A percentile compares a stretch with the other conserved stretches of the same genome.
Evolutionary conservation across 768 basidiomycete species (phyloP).

Genomic region (Hortiboletus flavorubellus): DNA sequence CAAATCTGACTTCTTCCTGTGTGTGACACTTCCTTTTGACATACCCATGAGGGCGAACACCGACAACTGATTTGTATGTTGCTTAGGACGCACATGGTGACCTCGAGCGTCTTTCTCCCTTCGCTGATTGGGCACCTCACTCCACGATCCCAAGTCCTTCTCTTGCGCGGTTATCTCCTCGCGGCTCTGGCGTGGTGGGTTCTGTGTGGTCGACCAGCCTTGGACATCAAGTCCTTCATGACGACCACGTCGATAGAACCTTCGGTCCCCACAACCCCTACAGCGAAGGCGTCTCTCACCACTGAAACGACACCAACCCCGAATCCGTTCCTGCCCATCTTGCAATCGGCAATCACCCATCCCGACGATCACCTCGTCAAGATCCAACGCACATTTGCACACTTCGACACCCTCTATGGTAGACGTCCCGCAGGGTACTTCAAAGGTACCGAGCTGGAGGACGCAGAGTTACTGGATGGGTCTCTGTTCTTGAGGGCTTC

Average conservation of each 20-base stretch:
- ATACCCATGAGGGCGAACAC: neutral
- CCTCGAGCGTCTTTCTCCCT: slow-evolving; percentile 30
- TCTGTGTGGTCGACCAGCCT: slow-evolving; percentile 26
- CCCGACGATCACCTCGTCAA: slow-evolving; percentile 35
- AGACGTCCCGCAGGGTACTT: slow-evolving; percentile 25
- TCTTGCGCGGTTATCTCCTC: slow-evolving; percentile 31
- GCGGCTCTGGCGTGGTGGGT: slow-evolving; percentile 29
- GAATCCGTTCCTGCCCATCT: slow-evolving; percentile 40
- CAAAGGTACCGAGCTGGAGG: slow-evolving; percentile 29
- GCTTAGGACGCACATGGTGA: slow-evolving; percentile 29
- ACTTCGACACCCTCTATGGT: slow-evolving; percentile 33
- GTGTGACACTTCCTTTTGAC: neutral
- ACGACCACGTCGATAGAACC: slow-evolving; percentile 20
- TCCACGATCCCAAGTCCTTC: slow-evolving; percentile 18
- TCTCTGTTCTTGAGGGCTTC: slow-evolving; percentile 34
- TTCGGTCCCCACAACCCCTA: slow-evolving; percentile 1
- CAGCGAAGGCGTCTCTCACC: neutral
- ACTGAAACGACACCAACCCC: slow-evolving; percentile 21
- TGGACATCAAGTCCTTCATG: slow-evolving; percentile 34
- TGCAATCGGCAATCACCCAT: slow-evolving; percentile 37
- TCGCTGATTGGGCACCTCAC: slow-evolving; percentile 18
- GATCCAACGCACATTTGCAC: slow-evolving; percentile 33
- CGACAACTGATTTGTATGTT: neutral
- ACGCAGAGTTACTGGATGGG: slow-evolving; percentile 33
- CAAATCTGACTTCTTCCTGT: slow-evolving; percentile 49